Evolutionary conservation across 192 early-diverging fungal species (phyloP), one percentile per base, ranked within the genome.

Genomic region (Umbelopsis sp.): DNA sequence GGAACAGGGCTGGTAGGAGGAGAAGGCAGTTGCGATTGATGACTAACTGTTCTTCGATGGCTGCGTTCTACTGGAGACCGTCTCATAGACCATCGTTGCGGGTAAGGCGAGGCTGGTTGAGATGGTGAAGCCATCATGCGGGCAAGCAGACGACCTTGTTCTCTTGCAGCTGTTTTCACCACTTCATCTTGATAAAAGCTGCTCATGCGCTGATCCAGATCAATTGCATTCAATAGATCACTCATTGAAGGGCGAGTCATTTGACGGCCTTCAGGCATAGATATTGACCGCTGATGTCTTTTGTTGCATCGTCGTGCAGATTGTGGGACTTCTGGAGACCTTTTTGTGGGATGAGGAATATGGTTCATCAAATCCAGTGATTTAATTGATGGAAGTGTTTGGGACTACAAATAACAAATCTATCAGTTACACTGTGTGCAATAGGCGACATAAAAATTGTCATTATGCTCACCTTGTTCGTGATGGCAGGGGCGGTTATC

Each of bases 131-230:
- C 33, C 55, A 61, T 61, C 55, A 61, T 35, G 55, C 55, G 55
- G 18, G 55, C 55, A 27, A 61, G 55, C 13, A 61, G 55, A 18
- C 55, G 55, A n/a, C 55, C 55, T 61, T 61, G 55, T 61, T 61
- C 55, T 61, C 55, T 61, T 61, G 55, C 55, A 33, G 55, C 30
- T 35, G 27, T 61, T 22, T 68, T 74, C 21, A 58, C 53, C 3
- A 74, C 72, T 68, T 74, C 66, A 23, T 68, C 53, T 48, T 53
- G 46, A 22, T 69, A 74, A 48, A 50, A 68, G 22, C 69, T 46
- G 18, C 67, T 68, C 72, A 74, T 74, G 58, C 68, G 72, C 49
- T 74, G 72, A 41, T 74, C 72, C 8, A 74, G 47, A 23, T 74
- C 72, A 51, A 74, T 74, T 27, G 72, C 72, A 51, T 74, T 68